Evolutionary conservation across 352 stramenopile genomes (phyloP).

Genomic region (Pythium pyrilobum): DNA sequence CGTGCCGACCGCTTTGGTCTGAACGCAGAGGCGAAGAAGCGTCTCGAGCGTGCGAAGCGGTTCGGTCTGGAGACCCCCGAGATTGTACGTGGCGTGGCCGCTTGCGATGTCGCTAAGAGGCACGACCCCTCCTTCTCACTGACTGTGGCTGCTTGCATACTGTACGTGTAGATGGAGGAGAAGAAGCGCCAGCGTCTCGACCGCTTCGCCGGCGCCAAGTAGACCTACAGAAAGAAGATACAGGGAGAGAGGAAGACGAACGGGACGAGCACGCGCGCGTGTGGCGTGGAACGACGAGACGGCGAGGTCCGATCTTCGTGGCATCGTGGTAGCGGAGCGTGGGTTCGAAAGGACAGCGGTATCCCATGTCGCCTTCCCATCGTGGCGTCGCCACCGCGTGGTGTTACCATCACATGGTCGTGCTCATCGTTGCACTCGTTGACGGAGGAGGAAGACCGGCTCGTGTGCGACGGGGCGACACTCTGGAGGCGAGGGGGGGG

Average conservation of each 20-base stretch:
- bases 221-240: not conserved
- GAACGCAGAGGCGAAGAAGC: constrained; percentile 75
- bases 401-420: no score
- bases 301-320: not conserved
- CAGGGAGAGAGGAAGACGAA: not conserved
- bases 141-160: not conserved
- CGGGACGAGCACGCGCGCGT: not conserved
- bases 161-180: constrained; percentile 46
- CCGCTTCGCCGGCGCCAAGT: constrained; percentile 39
- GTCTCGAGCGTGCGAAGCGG: constrained; percentile 77
- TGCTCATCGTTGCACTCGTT: not conserved
- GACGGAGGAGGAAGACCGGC: not conserved
- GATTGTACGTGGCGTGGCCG: constrained; percentile 32
- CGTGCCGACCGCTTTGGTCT: constrained; percentile 78
- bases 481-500: not conserved
- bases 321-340: not conserved
- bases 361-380: no score
- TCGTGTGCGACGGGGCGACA: not conserved
- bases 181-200: constrained; percentile 73
- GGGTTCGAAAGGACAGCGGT: no score
- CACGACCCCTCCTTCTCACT: not conserved
- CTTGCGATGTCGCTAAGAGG: not conserved
- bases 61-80: constrained; percentile 80
- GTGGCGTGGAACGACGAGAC: not conserved
- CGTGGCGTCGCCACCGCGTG: no score